phyloP scores from a whole-genome alignment of 305 asterid species.

The Fraxinus albicans region DNA sequence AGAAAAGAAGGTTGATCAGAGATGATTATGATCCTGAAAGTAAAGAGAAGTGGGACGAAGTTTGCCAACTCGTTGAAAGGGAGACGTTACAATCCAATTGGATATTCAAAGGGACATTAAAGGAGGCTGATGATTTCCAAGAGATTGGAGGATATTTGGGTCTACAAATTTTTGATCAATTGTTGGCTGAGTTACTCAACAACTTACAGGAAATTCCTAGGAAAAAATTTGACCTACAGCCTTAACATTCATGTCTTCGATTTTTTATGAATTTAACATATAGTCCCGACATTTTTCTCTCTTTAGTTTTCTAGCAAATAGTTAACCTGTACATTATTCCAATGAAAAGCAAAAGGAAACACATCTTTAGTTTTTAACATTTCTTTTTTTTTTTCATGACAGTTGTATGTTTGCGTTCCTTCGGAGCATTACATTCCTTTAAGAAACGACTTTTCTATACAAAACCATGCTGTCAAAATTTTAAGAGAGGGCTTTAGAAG shows the following conservation, averaged over 20 bases:
- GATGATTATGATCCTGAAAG: slow-evolving; percentile 15
- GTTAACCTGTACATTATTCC: not conserved
- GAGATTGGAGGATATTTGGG: slow-evolving; percentile 45
- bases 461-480: not conserved
- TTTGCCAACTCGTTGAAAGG: slow-evolving; percentile 42
- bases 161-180: slow-evolving; percentile 40
- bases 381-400: not conserved
- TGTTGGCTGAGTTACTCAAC: slow-evolving; percentile 46
- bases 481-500: not conserved
- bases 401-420: not conserved
- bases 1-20: slow-evolving; percentile 6
- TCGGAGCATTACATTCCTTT: not conserved
- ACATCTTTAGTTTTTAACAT: not conserved
- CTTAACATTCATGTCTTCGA: not conserved
- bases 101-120: slow-evolving; percentile 31
- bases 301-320: not conserved
- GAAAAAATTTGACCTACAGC: not conserved
- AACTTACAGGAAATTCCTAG: not conserved
- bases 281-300: not conserved
- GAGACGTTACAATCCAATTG: slow-evolving; percentile 42
- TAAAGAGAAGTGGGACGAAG: slow-evolving; percentile 36
- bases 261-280: not conserved
- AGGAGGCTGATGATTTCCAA: slow-evolving; percentile 22
- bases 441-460: not conserved
- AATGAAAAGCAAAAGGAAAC: not conserved